These are phyloP conservation scores for Fomitopsis serialis DNA, from an alignment of 768 basidiomycete species.

Conservation along the genomic window DNA sequence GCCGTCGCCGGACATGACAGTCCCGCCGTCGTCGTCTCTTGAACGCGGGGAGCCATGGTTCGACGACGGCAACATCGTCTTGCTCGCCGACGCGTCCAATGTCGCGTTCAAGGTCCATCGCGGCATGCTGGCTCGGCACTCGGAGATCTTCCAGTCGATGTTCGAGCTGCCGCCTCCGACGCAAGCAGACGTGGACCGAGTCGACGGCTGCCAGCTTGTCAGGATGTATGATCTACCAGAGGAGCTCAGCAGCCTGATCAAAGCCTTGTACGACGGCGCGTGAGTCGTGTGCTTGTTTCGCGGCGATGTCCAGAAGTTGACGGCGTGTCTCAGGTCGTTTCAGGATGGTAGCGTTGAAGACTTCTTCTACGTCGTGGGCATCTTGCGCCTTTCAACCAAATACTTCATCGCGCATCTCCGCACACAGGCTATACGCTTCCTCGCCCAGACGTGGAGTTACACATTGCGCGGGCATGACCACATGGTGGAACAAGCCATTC, in stretches of 20 bases:
- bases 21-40: neutral
- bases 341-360: conserved; percentile 38
- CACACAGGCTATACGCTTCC: conserved; percentile 42
- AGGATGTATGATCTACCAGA: conserved; percentile 45
- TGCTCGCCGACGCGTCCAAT: conserved; percentile 33
- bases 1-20: neutral
- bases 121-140: conserved; percentile 41
- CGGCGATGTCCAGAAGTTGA: conserved; percentile 2
- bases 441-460: conserved; percentile 46
- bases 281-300: conserved; percentile 25
- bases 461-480: conserved; percentile 51
- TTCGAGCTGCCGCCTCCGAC: conserved; percentile 39
- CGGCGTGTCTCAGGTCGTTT: conserved; percentile 23
- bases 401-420: conserved; percentile 52
- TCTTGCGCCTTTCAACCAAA: conserved; percentile 54
- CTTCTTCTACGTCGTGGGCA: conserved; percentile 51
- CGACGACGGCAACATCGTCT: conserved; percentile 54
- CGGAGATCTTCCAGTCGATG: conserved; percentile 52
- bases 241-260: conserved; percentile 46
- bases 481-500: conserved; percentile 47
- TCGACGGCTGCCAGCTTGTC: conserved; percentile 47
- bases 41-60: conserved; percentile 46
- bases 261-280: conserved; percentile 53
- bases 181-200: conserved; percentile 24
- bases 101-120: conserved; percentile 52